Conservation (phyloP, 176 grass and related monocot species). For the Triticum monococcum region DNA sequence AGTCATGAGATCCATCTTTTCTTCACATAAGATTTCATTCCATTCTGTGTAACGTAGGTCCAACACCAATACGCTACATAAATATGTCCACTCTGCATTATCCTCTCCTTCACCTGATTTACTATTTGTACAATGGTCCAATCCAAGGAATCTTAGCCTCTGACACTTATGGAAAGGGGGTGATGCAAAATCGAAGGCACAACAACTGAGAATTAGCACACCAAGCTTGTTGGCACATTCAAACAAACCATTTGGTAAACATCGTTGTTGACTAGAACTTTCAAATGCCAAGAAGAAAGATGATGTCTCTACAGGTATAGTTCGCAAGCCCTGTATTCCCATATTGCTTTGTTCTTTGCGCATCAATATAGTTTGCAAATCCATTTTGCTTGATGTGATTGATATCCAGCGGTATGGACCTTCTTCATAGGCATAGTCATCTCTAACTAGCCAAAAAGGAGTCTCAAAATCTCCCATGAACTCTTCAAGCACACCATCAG, state of each 20-base stretch:
- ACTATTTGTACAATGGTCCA: background rate
- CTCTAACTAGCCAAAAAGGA: background rate
- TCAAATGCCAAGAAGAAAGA: background rate
- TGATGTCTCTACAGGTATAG: background rate
- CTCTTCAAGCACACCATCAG: fast-evolving
- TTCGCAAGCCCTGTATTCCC: background rate
- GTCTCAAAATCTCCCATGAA: background rate
- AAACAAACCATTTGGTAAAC: background rate
- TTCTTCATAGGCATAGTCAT: background rate
- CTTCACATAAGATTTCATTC: background rate
- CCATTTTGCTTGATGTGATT: background rate
- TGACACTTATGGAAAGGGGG: background rate
- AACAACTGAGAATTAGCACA: background rate
- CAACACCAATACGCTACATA: background rate
- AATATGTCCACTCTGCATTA: background rate
- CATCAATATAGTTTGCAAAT: background rate
- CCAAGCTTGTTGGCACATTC: background rate
- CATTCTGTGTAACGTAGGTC: conserved; percentile 16
- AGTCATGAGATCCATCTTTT: background rate
- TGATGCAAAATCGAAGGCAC: conserved; percentile 22
- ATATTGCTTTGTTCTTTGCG: background rate
- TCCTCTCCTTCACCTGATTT: background rate
- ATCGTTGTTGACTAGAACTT: background rate
- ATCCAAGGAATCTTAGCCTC: background rate
- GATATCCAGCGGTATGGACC: background rate